Evolutionary conservation across 345 rosid genomes (phyloP), one percentile per base, ranked within the genome.

Genomic region (Excoecaria cochinchinensis): DNA sequence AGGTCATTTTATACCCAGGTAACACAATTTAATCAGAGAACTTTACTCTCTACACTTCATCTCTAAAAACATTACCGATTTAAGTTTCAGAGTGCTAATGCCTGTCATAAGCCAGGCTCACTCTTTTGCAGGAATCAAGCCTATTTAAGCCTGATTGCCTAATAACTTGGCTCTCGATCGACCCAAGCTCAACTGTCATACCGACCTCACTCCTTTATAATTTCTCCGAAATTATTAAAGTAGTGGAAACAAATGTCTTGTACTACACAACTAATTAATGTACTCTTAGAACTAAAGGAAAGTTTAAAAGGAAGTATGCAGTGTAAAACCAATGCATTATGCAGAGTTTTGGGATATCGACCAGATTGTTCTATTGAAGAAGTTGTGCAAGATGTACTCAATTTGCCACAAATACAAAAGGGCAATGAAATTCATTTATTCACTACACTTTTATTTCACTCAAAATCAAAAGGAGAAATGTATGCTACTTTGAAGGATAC

Each of bases 401-500:
- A 14, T 66, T 40, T 66, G 51, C 36, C 52, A 17, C 25, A 1
- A 17, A 21, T 66, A 66, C 11, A 19, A 7, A 7, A 21, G 16
- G 51, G 31, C 1, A 44, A 44, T n/a, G 70, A 40, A 17, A 10
- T 40, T 19, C 25, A 66, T 66, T 21, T 40, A 8, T 66, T 66
- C 9, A 12, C 2, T 1, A 66, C 24, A 44, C 25, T 44, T 19
- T 66, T 66, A 13, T 8, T 66, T 19, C 13, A 44, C 3, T 3
- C 21, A 3, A 66, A 40, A n/a, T 66, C 70, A 44, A 42, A n/a
- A 44, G 44, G 70, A 4, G 52, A 66, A 48, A 66, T 66, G 70
- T 66, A 66, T 44, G 2, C 3, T 10, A 66, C 52, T 17, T 3
- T 42, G 6, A 19, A 19, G 8, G 31, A 42, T 66, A 15, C 11